Evolutionary conservation across 2,329 filamentous ascomycete species (phyloP).

Genomic region (Claviceps maximensis): DNA sequence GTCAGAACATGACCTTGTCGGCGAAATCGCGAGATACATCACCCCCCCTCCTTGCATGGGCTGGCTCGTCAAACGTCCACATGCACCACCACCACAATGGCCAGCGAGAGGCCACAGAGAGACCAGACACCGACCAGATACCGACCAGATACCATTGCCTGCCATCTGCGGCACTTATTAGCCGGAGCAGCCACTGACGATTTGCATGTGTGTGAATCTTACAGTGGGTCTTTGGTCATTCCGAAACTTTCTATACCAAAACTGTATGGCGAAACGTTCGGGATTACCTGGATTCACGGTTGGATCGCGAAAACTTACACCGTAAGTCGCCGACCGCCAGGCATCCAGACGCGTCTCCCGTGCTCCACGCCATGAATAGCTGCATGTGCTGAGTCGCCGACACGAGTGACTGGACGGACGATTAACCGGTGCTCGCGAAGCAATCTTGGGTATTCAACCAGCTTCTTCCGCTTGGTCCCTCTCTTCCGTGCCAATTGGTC

Average conservation of each 20-base stretch:
- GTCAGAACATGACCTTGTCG: not conserved
- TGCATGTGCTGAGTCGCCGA: not conserved
- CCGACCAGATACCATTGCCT: not conserved
- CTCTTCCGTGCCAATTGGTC: not conserved
- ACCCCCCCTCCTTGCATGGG: not conserved
- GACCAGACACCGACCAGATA: too few species aligned
- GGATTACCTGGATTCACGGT: too few species aligned
- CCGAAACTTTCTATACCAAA: too few species aligned
- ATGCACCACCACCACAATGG: not conserved
- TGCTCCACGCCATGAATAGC: not conserved
- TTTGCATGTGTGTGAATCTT: not conserved
- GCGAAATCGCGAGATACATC: not conserved
- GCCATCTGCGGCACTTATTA: not conserved
- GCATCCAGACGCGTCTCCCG: not conserved
- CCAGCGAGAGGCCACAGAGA: not conserved
- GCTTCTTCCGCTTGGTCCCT: not conserved
- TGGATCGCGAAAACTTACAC: not conserved
- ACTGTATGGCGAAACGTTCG: too few species aligned
- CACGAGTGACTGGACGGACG: not conserved
- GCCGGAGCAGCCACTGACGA: not conserved
- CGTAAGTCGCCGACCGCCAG: not conserved
- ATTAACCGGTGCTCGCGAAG: not conserved
- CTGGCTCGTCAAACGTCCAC: not conserved
- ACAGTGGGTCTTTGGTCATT: too few species aligned
- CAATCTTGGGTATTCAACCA: not conserved